A percentile compares a stretch with the other conserved stretches of the same genome.
Conservation (phyloP, 75 land plant species). For the Gnetum montanum region DNA sequence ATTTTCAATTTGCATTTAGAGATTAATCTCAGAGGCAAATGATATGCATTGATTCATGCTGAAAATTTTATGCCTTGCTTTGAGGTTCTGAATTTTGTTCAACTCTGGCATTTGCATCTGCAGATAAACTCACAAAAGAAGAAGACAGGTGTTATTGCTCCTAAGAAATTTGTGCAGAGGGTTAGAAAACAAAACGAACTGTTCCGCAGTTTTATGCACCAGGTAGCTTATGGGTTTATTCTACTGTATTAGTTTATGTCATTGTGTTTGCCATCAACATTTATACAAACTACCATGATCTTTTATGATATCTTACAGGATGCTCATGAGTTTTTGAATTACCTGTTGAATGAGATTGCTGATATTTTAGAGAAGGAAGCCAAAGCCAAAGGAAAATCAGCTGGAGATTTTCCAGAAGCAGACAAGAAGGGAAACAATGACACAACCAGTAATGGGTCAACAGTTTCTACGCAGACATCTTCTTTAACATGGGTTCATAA, state of each 20-base stretch:
- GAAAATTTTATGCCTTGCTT: too few species aligned
- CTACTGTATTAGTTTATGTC: too few species aligned
- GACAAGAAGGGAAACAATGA: conserved; percentile 61
- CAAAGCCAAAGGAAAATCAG: conserved; percentile 30
- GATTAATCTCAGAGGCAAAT: not conserved
- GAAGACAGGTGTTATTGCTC: conserved; percentile 98
- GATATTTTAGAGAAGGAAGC: conserved; percentile 93
- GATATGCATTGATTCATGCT: not conserved
- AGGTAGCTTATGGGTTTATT: conserved; percentile 32
- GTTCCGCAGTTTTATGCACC: conserved; percentile 97
- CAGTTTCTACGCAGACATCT: conserved; percentile 51
- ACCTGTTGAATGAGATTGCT: conserved; percentile 87
- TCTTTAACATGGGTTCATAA: conserved; percentile 93
- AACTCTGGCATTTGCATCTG: too few species aligned
- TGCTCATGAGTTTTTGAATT: conserved; percentile 98
- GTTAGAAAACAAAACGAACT: conserved; percentile 92
- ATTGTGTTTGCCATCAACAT: not conserved
- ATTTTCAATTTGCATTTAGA: not conserved
- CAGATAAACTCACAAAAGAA: conserved; percentile 97
- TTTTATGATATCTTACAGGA: conserved; percentile 39
- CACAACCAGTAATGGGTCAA: conserved; percentile 29
- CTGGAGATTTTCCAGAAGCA: conserved; percentile 27
- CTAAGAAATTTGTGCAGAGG: conserved; percentile 92
- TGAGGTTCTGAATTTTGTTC: too few species aligned
- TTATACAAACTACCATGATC: not conserved